Base-by-base conservation (phyloP, 1,139 yeast genomes). In the Candida sanyaensis region DNA sequence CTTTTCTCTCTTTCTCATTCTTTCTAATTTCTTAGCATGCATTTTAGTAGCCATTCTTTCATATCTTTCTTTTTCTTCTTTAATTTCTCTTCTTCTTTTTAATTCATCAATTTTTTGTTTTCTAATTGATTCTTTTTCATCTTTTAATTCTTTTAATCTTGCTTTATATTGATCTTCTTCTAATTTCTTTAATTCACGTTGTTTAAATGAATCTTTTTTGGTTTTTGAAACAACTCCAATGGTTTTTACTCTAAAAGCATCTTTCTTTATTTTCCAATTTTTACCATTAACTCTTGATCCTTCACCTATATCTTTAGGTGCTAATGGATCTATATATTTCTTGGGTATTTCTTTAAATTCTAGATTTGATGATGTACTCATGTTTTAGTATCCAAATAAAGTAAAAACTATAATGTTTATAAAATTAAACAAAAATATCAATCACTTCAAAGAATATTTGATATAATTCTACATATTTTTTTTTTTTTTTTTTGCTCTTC, bases 1-100 rank as follows among this genome's bases (percentile, higher is more conserved):
- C 83, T 86, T 87, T 64, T 87, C 95, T 65, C 83, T 84, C 74
- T 85, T 84, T 70, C 85, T 84, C 70, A 86, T 66, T 68, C 96
- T 81, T 51, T 87, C 95, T 37, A 85, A 84, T 75, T 81, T 85
- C 79, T 85, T 85, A 37, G 84, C 86, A 60, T 86, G 87, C 90
- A 87, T 83, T 69, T 84, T 85, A 41, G 79, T 75, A 11, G 93
- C 89, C 58, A 86, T 66, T 60, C 71, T 76, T 57, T 85, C 91
- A 59, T 83, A 86, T 59, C 93, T 77, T 61, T 85, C 92, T 67
- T 80, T 81, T 62, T 87, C 93, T 50, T 76, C 91, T 69, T 83
- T 84, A 62, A 80, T 80, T 55, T 82, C 86, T 64, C 83, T 77
- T 69, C 85, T 81, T 59, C 82, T 84, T 66, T 81, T 84, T 48